Evolutionary conservation across 805 yeast species (phyloP), one percentile per base, ranked within the genome.

Genomic region (Candida oleophila): DNA sequence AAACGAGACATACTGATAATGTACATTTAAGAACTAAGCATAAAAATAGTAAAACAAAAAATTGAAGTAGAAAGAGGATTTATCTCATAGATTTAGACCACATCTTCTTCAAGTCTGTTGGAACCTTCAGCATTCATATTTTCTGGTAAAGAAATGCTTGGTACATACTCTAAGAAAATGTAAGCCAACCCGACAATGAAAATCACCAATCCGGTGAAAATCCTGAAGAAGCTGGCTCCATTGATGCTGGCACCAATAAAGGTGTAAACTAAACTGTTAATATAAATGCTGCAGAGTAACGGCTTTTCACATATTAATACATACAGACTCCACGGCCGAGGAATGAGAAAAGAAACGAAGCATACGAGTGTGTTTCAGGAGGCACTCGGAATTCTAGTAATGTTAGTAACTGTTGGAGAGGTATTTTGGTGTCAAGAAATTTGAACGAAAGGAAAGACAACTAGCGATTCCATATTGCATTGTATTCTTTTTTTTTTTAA

Each of bases 131-230:
- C 66, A 51, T 64, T 86, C 87, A 89, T 88, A 66, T 85, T 88
- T 47, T 80, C 86, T 16, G 96, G 97, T 22, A 90, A 85, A 44
- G 87, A 83, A 37, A 88, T 71, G 49, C 86, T 78, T 16, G 91
- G 89, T 22, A 87, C 65, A 43, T 85, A 84, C 64, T 89, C 94
- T 57, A 89, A 74, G 1, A 67, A 79, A 42, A 76, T 60, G 64
- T 74, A 89, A 2, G 66, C 77, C 19, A 80, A 59, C 22, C 96
- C 96, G 20, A 82, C 64, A 2, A 80, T 36, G 35, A 80, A 75
- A n/a, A 87, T 69, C 12, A 86, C 43, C 8, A 84, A 51, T 2
- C 85, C 84, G n/a, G 80, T 69, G 38, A 87, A 60, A 34, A 79
- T 57, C 53, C 89, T 76, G 50, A 87, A 65, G 30, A 76, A 62